Base-by-base conservation (phyloP, 2,329 filamentous ascomycete species). In the Didymella segeticola region DNA sequence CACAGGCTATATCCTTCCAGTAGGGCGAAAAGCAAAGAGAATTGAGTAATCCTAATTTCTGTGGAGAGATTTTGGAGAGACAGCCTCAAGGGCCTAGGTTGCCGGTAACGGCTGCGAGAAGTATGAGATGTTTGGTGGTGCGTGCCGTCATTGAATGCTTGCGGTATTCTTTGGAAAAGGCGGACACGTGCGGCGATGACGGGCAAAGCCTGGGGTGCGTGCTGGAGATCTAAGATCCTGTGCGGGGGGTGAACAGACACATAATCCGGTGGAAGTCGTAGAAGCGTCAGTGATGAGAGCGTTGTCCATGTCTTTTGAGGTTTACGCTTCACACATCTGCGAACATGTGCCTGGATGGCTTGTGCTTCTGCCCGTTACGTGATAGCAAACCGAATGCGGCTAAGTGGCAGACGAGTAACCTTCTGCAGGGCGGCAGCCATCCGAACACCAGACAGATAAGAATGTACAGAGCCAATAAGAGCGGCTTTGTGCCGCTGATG, bases 61-160 rank as follows among this genome's bases (percentile, higher is more conserved):
- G 51, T 43, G 51, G 31, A 43, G 30, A 46, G 42, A 50, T 17
- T 30, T 39, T 46, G 39, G 47, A 41, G 48, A 52, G 50, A 41
- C 43, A 55, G 42, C 36, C 29, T 67, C 58, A 69, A 51, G 70
- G 71, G 47, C 71, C 71, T 53, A 75, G 51, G 61, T 75, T 75
- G 67, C 72, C 72, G 42, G 70, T 69, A 51, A 73, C 67, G 66
- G 72, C 71, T 57, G 71, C 63, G 64, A 77, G 73, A 60, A 76
- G 74, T 41, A 77, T 73, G 65, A 77, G 73, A 61, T 76, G 72
- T 66, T 72, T 66, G 62, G 74, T 74, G 66, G 67, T 75, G 64
- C 71, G 71, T 65, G 72, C 70, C 63, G 75, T 77, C 75, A 77
- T 77, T 76, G 73, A 74, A 69, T 59, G 65, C 61, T 60, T 59